A percentile compares a stretch with the other conserved stretches of the same genome.
These are phyloP conservation scores for Rhodocollybia butyracea DNA, from an alignment of 768 basidiomycete species.

Conservation along the genomic window DNA sequence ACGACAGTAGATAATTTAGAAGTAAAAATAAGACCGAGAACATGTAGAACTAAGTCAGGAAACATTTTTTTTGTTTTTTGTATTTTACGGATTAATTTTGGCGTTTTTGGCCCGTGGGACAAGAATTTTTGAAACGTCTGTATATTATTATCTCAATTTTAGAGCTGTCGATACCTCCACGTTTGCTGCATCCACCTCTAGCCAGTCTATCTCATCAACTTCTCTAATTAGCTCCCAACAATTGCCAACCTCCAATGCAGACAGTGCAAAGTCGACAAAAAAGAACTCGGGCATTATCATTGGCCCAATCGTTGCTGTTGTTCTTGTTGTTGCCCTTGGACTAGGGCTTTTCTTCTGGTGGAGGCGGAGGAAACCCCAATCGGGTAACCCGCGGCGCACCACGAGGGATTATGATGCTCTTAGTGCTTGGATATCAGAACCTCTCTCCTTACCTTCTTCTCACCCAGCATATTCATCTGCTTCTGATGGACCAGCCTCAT, in stretches of 20 bases:
- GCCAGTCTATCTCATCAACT: background rate
- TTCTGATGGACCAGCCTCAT: background rate
- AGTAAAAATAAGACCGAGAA: too few species aligned
- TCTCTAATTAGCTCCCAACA: too few species aligned
- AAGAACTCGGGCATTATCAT: background rate
- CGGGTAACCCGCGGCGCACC: background rate
- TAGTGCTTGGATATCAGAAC: background rate
- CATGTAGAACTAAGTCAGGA: too few species aligned
- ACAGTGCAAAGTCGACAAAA: background rate
- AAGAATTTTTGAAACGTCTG: too few species aligned
- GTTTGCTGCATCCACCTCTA: background rate
- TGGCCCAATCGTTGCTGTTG: background rate
- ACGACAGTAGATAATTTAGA: too few species aligned
- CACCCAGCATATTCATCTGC: background rate
- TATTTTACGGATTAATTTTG: too few species aligned
- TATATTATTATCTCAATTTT: background rate
- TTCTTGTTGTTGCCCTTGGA: background rate
- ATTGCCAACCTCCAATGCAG: background rate
- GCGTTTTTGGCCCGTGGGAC: too few species aligned
- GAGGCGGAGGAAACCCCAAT: background rate
- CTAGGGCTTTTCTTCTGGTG: background rate
- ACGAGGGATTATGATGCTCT: background rate
- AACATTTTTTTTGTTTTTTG: too few species aligned
- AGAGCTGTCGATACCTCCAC: background rate
- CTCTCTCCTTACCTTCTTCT: background rate